Conservation (phyloP, 148 eudicot genomes). For the Camellia lanceoleosa region DNA sequence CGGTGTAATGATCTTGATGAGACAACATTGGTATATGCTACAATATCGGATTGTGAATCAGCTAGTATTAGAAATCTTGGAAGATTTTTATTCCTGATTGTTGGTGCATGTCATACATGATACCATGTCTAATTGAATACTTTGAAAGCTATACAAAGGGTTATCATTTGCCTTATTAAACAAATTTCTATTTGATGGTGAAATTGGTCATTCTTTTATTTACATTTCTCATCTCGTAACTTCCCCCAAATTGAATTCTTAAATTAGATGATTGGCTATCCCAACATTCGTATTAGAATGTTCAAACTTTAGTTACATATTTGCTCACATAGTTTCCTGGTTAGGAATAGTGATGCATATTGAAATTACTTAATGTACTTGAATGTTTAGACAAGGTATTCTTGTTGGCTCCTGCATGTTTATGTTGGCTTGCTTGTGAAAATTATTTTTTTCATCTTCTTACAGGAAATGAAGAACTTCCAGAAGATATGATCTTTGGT, state of each 20-base stretch:
- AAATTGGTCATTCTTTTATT: background rate
- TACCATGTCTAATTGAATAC: background rate
- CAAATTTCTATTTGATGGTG: background rate
- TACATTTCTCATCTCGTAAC: background rate
- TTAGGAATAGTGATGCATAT: background rate
- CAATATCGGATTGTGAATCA: background rate
- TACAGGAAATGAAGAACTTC: slow-evolving; percentile 85
- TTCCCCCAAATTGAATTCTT: background rate
- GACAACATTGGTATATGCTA: background rate
- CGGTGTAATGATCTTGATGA: background rate
- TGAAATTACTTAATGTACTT: background rate
- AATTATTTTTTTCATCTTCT: slow-evolving; percentile 13
- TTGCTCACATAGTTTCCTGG: background rate
- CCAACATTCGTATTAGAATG: background rate
- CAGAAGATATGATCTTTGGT: slow-evolving; percentile 81
- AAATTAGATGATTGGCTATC: background rate
- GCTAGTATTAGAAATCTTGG: background rate
- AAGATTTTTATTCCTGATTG: background rate
- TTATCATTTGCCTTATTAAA: slow-evolving; percentile 1
- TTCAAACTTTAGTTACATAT: background rate
- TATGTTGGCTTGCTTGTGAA: background rate
- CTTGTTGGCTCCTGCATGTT: slow-evolving; percentile 5
- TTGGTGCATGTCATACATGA: background rate
- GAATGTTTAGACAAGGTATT: background rate
- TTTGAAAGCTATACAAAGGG: background rate